Evolutionary conservation across 805 yeast species (phyloP), one percentile per base, ranked within the genome.

Genomic region (Candida loeiensis): DNA sequence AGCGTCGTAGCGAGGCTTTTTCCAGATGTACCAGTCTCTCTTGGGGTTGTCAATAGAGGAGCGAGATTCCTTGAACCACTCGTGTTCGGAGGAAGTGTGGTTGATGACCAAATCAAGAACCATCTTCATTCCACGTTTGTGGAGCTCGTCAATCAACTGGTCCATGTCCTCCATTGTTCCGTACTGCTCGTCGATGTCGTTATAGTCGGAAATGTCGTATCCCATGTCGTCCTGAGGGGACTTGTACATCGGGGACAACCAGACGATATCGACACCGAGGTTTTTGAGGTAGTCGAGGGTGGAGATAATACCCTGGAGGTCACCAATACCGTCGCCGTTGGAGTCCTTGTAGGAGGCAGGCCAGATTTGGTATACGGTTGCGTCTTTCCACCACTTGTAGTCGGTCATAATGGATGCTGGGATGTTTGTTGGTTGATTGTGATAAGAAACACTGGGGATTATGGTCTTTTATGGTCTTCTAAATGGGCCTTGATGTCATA

Each of bases 211-310:
- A 49, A 78, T 74, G 49, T 78, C 82, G 52, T 77, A 78, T 3
- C 83, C 83, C 82, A 77, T 77, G 53, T 77, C 83, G 37, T 70
- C 74, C 53, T 74, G 77, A 4, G 82, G 82, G 2, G 79, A 72
- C 45, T 73, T 78, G 58, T 66, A 76, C 63, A 74, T 73, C 16
- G 82, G 83, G 19, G 76, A 72, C 39, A 77, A 54, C 83, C 82
- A 78, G 28, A 78, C 59, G 12, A 73, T 70, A 41, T 74, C 79
- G 12, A 64, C 64, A 2, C 80, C 80, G 21, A 77, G 57, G 16
- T 54, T 56, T 50, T 73, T 68, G 54, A 77, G 52, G 54, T 77
- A 75, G 55, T 74, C 79, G 46, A 77, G 58, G 21, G 70, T 68
- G 14, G 74, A 64, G 44, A 73, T 62, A 42, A 77, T 73, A 16